Evolutionary conservation across 2,329 filamentous ascomycete species (phyloP), one percentile per base, ranked within the genome.

Genomic region (Byssochlamys sp.): DNA sequence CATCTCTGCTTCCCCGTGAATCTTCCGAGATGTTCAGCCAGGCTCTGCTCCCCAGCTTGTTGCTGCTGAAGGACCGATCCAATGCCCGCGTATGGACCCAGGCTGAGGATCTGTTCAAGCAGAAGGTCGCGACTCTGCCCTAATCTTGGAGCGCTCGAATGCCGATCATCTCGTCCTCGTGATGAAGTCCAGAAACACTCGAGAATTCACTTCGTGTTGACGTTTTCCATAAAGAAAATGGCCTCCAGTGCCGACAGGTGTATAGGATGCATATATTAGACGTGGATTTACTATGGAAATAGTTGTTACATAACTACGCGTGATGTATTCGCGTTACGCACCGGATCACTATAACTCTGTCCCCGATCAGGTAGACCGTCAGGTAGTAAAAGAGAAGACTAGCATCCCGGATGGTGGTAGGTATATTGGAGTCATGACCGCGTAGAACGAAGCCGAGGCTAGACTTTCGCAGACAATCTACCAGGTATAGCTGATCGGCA

Each of bases 11-110:
- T 39, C 89, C 92, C 1, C 81, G 92, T 55, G 92, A 96, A 77
- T 86, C 90, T 27, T 90, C 85, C 50, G 91, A 96, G 76, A 86
- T 86, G 24, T 96, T 95, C 77, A 90, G 86, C 71, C 78, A 82
- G 55, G 87, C 88, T 53, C 78, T 96, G 63, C 78, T 95, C 67
- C 90, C 90, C 24, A 88, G 85, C 67, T 76, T 96, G 64, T 74
- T 94, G 60, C 81, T 85, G 60, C 80, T 96, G 61, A 90, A 94
- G 73, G 83, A 94, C 69, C 84, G 89, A 70, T 77, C 81, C 59
- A 87, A 81, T 24, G 80, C 85, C 11, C 71, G 71, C 5, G 91
- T 96, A n/a, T 96, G 91, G 91, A 80, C 83, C 56, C 83, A 89
- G 59, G 91, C 91, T 0, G 85, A 95, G 78, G 86, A 89, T 76